These are phyloP conservation scores for Magnaporthiopsis incrustans DNA, from an alignment of 2,329 filamentous ascomycete genomes.

Conservation along the genomic window DNA sequence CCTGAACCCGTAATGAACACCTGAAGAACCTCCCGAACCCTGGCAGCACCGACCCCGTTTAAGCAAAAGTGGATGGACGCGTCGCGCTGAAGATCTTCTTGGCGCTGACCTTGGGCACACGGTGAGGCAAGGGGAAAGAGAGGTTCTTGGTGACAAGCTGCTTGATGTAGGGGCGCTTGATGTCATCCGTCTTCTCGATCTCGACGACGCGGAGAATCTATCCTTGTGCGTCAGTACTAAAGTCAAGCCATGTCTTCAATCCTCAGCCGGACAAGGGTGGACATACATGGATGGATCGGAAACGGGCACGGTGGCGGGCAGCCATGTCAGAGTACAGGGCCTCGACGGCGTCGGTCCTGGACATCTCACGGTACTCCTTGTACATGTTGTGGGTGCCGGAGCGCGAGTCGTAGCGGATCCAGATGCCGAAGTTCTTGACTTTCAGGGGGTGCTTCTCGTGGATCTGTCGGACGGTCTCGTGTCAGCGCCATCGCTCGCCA, in stretches of 20 bases:
- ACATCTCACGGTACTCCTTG: conserved; percentile 99
- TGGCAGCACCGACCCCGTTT: conserved; percentile 45
- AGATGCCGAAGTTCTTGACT: conserved; percentile 99
- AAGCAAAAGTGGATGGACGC: conserved; percentile 97
- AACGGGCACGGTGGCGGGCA: conserved; percentile 94
- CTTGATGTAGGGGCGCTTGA: conserved; percentile 99
- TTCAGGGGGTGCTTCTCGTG: conserved; percentile 97
- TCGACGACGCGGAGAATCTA: conserved; percentile 98
- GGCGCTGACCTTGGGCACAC: conserved; percentile 71
- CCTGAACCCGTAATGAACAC: conserved; percentile 55
- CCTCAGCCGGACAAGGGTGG: not conserved
- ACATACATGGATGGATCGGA: conserved; percentile 97
- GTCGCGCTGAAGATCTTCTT: conserved; percentile 90
- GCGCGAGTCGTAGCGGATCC: conserved; percentile 99
- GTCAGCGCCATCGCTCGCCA: conserved; percentile 11
- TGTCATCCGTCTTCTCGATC: conserved; percentile 85
- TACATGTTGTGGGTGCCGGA: conserved; percentile 99
- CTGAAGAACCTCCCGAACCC: conserved; percentile 44
- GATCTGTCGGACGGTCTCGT: conserved; percentile 55
- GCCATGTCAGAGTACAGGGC: conserved; percentile 99
- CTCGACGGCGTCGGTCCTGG: conserved; percentile 89
- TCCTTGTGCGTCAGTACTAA: conserved; percentile 18
- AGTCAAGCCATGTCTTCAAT: not conserved
- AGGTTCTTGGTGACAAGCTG: conserved; percentile 93
- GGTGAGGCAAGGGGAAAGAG: conserved; percentile 98